phyloP scores from a whole-genome alignment of 352 stramenopile species.

The Phytophthora sansomeana region DNA sequence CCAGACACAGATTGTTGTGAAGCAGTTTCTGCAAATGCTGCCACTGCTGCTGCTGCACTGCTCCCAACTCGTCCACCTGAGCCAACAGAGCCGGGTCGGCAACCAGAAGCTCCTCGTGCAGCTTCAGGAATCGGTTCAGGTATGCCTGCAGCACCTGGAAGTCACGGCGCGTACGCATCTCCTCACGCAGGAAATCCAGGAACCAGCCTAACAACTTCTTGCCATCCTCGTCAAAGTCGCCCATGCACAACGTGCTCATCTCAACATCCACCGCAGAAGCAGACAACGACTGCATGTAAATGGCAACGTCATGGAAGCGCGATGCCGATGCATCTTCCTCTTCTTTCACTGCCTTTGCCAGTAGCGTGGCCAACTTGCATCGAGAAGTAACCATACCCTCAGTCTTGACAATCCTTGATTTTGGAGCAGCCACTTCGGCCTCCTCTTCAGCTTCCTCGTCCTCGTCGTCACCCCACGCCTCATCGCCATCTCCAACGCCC shows the following conservation, averaged over 20 bases:
- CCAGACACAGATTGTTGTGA: slow-evolving; percentile 88
- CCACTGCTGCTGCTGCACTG: slow-evolving; percentile 79
- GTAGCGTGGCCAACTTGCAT: slow-evolving; percentile 72
- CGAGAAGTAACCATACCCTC: slow-evolving; percentile 74
- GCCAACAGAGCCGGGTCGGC: slow-evolving; percentile 57
- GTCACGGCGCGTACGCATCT: slow-evolving; percentile 69
- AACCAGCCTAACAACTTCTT: slow-evolving; percentile 73
- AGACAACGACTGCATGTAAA: slow-evolving; percentile 80
- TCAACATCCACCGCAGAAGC: slow-evolving; percentile 82
- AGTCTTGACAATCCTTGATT: slow-evolving; percentile 77
- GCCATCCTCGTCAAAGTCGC: slow-evolving; percentile 80
- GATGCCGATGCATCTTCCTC: slow-evolving; percentile 27
- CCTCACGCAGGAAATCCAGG: slow-evolving; percentile 67
- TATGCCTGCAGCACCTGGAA: slow-evolving; percentile 89
- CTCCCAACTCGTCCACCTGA: slow-evolving; percentile 62
- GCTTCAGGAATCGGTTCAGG: slow-evolving; percentile 88
- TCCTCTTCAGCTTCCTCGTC: slow-evolving; percentile 38
- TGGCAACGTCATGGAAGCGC: slow-evolving; percentile 53
- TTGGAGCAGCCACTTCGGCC: slow-evolving; percentile 33
- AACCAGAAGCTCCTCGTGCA: slow-evolving; percentile 82
- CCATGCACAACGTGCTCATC: slow-evolving; percentile 87
- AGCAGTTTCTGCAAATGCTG: slow-evolving; percentile 82
- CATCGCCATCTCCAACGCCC: slow-evolving; percentile 67
- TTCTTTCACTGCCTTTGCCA: slow-evolving; percentile 46
- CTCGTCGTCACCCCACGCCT: slow-evolving; percentile 68